Conservation (phyloP, 2,329 filamentous ascomycete genomes). For the Sporothrix brunneoviolacea region DNA sequence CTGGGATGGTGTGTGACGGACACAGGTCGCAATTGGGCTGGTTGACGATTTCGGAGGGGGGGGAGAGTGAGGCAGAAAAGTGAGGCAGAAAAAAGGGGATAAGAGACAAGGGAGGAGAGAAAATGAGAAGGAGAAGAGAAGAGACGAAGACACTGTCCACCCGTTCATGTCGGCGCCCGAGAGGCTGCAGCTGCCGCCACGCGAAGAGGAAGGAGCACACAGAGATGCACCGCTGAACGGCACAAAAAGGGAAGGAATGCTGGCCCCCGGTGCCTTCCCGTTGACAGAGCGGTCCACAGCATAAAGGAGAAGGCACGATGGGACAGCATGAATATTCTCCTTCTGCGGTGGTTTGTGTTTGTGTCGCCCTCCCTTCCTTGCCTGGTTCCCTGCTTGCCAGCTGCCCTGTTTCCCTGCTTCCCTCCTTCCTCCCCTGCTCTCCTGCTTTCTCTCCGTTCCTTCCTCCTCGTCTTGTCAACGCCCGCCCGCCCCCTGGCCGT, state of each 20-base stretch:
- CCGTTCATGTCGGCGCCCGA: slow-evolving; percentile 13
- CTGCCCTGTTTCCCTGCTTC: neutral
- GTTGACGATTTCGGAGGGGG: neutral
- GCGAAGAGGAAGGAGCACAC: neutral
- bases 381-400: too few relatives aligned
- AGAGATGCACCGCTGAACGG: neutral
- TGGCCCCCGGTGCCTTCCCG: neutral
- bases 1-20: neutral
- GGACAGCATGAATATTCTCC: neutral
- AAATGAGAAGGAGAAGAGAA: neutral
- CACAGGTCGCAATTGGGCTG: too few relatives aligned
- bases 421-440: neutral
- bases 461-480: neutral
- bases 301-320: neutral
- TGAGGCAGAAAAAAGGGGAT: neutral
- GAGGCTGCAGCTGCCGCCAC: neutral
- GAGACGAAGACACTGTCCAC: neutral
- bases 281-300: neutral
- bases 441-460: neutral
- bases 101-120: too few relatives aligned
- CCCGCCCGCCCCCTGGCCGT: neutral
- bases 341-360: neutral
- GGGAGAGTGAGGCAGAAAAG: neutral
- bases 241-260: neutral
- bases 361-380: too few relatives aligned